Evolutionary conservation across 164 flowering plant genomes (phyloP).

Genomic region (Berberis thunbergii): DNA sequence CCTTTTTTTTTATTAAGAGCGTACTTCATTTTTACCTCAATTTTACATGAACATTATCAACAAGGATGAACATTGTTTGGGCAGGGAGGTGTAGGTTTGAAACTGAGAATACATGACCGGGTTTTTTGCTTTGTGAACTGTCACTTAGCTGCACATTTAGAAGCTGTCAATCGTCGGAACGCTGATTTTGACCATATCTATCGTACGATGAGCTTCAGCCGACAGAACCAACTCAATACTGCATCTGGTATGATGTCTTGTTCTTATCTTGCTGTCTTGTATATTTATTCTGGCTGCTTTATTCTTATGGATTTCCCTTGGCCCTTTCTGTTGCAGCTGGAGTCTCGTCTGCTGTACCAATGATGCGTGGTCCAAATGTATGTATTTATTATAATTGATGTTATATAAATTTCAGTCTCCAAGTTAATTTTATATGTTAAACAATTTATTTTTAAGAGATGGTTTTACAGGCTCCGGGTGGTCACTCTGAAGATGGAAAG

Average conservation of each 20-base stretch:
- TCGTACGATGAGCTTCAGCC: constrained; percentile 64
- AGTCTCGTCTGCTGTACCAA: constrained; percentile 52
- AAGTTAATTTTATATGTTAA: background rate
- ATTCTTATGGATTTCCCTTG: constrained; percentile 50
- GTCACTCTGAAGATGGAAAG: constrained; percentile 29
- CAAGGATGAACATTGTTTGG: constrained; percentile 1
- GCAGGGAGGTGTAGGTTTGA: constrained; percentile 98
- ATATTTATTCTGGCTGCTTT: constrained; percentile 48
- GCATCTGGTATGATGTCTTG: constrained; percentile 69
- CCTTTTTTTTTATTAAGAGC: too few species aligned
- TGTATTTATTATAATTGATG: constrained; percentile 5
- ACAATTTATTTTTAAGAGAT: background rate
- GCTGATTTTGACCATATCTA: constrained; percentile 93
- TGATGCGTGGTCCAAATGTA: constrained; percentile 57
- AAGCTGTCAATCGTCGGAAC: constrained; percentile 93
- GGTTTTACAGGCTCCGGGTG: background rate
- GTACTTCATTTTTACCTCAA: too few species aligned
- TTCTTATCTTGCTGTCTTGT: constrained; percentile 45
- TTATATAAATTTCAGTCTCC: too few species aligned
- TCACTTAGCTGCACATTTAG: constrained; percentile 98
- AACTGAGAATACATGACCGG: constrained; percentile 84
- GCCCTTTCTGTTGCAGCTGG: constrained; percentile 73
- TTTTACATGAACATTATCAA: background rate
- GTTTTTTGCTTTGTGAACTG: constrained; percentile 91
- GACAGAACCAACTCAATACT: constrained; percentile 37